A percentile compares a stretch with the other conserved stretches of the same genome.
Evolutionary conservation across 1,139 yeast species (phyloP).

Genomic region (Suhomyces panamericanus): DNA sequence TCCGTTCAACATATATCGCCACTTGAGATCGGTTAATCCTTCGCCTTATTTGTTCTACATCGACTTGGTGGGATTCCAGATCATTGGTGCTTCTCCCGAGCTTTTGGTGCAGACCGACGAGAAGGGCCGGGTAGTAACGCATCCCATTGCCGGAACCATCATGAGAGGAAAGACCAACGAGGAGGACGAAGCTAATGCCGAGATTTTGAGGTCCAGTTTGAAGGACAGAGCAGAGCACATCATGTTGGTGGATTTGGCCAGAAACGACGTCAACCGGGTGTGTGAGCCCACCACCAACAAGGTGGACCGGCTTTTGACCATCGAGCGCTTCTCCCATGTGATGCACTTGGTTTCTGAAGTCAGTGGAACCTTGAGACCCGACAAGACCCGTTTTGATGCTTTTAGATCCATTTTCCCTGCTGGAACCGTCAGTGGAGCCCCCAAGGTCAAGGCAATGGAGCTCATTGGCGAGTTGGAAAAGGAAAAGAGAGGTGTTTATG

Average conservation of each 20-base stretch:
- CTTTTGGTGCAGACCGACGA: conserved; percentile 77
- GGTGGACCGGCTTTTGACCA: conserved; percentile 85
- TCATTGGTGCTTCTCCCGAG: conserved; percentile 97
- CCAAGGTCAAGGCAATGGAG: conserved; percentile 96
- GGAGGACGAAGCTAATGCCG: conserved; percentile 86
- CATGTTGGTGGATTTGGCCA: conserved; percentile 95
- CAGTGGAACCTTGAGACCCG: conserved; percentile 82
- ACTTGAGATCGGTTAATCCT: conserved; percentile 92
- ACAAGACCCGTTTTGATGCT: conserved; percentile 90
- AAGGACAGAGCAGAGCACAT: conserved; percentile 98
- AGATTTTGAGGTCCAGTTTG: conserved; percentile 67
- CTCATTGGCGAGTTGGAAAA: conserved; percentile 83
- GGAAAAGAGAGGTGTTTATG: conserved; percentile 94
- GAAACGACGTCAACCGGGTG: conserved; percentile 93
- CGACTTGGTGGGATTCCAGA: conserved; percentile 87
- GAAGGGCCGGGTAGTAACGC: conserved; percentile 77
- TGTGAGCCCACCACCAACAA: conserved; percentile 81
- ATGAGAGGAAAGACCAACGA: conserved; percentile 85
- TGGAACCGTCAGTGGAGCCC: conserved; percentile 98
- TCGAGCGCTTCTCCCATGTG: conserved; percentile 95
- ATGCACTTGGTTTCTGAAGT: conserved; percentile 96
- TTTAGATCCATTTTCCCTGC: conserved; percentile 98
- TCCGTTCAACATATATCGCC: conserved; percentile 94
- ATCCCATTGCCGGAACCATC: conserved; percentile 97
- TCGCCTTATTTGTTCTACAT: conserved; percentile 94